Percentiles rank a stretch among this genome's conserved stretches.
Conservation (phyloP, 2,329 filamentous ascomycete species). For the Pseudogymnoascus sp. region DNA sequence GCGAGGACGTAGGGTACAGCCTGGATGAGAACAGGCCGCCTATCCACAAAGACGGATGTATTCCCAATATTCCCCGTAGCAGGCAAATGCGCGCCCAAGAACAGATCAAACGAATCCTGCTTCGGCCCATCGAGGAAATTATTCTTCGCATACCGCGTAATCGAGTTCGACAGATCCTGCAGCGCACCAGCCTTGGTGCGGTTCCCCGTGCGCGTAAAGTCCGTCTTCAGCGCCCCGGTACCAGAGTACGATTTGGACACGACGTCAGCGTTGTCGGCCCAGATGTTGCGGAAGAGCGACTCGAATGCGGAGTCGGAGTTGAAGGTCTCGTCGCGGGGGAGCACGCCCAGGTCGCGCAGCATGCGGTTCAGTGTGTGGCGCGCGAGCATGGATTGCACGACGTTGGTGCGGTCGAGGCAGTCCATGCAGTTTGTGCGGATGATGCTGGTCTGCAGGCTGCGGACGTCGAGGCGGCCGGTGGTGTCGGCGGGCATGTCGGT, state of each 20-base stretch:
- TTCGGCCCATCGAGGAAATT: constrained; percentile 92
- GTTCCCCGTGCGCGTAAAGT: constrained; percentile 89
- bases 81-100: constrained; percentile 79
- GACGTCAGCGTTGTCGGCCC: constrained; percentile 97
- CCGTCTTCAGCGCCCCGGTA: constrained; percentile 95
- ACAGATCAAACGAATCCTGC: constrained; percentile 93
- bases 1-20: constrained; percentile 88
- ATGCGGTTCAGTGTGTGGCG: constrained; percentile 84
- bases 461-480: constrained; percentile 68
- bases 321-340: constrained; percentile 69
- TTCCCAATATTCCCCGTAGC: constrained; percentile 63
- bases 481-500: constrained; percentile 71
- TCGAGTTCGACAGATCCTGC: constrained; percentile 79
- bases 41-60: constrained; percentile 72
- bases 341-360: constrained; percentile 74
- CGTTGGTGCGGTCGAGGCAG: constrained; percentile 94
- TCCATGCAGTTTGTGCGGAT: constrained; percentile 99
- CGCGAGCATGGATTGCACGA: constrained; percentile 94
- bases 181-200: constrained; percentile 79
- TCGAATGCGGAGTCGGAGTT: constrained; percentile 71
- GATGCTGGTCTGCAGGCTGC: constrained; percentile 76
- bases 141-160: constrained; percentile 85
- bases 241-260: constrained; percentile 91
- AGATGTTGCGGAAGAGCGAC: constrained; percentile 88
- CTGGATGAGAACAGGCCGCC: constrained; percentile 79